Evolutionary conservation across 2,329 filamentous ascomycete species (phyloP).

Genomic region (Colletotrichum sp.): DNA sequence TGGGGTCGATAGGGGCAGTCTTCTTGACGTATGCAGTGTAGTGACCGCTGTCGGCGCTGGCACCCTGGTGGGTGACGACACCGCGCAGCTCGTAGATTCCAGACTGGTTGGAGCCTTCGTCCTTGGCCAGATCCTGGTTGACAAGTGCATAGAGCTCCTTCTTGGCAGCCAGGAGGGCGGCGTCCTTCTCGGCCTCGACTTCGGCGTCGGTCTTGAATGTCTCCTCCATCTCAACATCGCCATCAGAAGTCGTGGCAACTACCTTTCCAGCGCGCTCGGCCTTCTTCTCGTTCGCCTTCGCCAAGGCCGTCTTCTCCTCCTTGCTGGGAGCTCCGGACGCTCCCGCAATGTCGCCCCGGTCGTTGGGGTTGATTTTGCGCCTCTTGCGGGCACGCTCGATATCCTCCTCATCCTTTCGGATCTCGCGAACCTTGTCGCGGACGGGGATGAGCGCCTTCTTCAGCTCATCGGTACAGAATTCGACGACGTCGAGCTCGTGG

Average conservation of each 20-base stretch:
- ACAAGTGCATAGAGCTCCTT: constrained; percentile 85
- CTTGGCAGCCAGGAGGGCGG: constrained; percentile 78
- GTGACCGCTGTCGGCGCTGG: constrained; percentile 95
- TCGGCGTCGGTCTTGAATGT: constrained; percentile 94
- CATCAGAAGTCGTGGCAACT: constrained; percentile 52
- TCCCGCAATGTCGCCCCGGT: constrained; percentile 48
- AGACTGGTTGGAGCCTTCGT: constrained; percentile 88
- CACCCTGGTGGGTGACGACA: constrained; percentile 95
- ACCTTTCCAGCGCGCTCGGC: constrained; percentile 39
- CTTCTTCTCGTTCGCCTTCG: constrained; percentile 46
- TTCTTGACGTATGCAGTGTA: constrained; percentile 99
- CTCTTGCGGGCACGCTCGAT: constrained; percentile 90
- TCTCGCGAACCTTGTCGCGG: constrained; percentile 94
- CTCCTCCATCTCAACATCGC: constrained; percentile 74
- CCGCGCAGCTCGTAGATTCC: constrained; percentile 94
- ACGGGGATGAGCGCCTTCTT: constrained; percentile 84
- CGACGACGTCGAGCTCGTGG: constrained; percentile 87
- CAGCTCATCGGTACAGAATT: constrained; percentile 94
- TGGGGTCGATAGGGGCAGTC: constrained; percentile 71
- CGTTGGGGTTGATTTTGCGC: constrained; percentile 71
- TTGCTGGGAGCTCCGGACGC: constrained; percentile 46
- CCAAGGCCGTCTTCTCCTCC: constrained; percentile 55
- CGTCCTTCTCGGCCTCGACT: constrained; percentile 83
- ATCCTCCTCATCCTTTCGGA: constrained; percentile 94
- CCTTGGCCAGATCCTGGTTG: constrained; percentile 73